Evolutionary conservation across 352 stramenopile species (phyloP).

Genomic region (Pythium insidiosum): DNA sequence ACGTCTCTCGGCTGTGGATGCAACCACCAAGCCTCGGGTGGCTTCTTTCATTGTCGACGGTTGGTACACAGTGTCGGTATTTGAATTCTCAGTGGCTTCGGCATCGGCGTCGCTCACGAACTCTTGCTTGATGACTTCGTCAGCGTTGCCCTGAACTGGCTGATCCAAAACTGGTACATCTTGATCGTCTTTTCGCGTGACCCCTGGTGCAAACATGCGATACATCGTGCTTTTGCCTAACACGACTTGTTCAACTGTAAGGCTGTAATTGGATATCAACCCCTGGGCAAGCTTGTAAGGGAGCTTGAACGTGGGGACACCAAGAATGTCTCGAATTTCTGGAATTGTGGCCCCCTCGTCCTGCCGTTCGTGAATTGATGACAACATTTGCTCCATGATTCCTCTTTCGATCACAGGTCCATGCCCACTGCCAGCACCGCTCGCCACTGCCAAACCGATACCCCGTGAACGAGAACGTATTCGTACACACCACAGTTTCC

Average conservation of each 20-base stretch:
- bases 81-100: not conserved
- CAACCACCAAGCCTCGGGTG: slow-evolving; percentile 33
- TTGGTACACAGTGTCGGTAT: slow-evolving; percentile 14
- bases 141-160: not conserved
- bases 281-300: slow-evolving; percentile 75
- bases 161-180: not conserved
- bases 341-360: slow-evolving; percentile 59
- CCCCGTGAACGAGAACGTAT: slow-evolving; percentile 26
- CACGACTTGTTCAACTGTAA: slow-evolving; percentile 70
- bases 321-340: slow-evolving; percentile 67
- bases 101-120: not conserved
- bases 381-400: slow-evolving; percentile 76
- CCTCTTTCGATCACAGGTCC: slow-evolving; percentile 59
- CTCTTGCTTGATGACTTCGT: not conserved
- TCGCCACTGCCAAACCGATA: too few relatives aligned
- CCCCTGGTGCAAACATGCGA: slow-evolving; percentile 59
- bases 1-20: slow-evolving; percentile 43
- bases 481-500: slow-evolving; percentile 77
- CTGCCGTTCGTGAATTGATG: slow-evolving; percentile 41
- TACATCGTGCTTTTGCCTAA: slow-evolving; percentile 80
- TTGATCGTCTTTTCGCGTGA: not conserved
- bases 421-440: not conserved
- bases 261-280: slow-evolving; percentile 73
- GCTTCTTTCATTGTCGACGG: slow-evolving; percentile 55
- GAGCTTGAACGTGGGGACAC: slow-evolving; percentile 77